These are phyloP conservation scores for Pyricularia grisea DNA, from an alignment of 2,329 filamentous ascomycete species.

Conservation along the genomic window DNA sequence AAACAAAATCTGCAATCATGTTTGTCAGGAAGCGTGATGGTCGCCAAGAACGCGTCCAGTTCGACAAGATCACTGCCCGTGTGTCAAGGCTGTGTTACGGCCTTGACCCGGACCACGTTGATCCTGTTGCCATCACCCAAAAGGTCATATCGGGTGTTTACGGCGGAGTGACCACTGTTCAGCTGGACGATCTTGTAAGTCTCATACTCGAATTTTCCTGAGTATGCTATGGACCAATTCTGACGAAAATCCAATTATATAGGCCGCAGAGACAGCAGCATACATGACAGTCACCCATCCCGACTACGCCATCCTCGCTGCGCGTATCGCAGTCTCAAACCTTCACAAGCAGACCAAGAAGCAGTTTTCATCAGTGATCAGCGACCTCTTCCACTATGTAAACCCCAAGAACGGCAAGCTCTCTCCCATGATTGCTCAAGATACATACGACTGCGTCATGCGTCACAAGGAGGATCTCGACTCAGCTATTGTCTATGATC, in stretches of 20 bases:
- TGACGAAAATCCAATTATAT: constrained; percentile 9
- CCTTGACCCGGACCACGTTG: constrained; percentile 87
- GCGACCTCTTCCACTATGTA: constrained; percentile 89
- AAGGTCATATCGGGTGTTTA: constrained; percentile 99
- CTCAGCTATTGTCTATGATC: constrained; percentile 97
- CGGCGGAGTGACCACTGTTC: constrained; percentile 91
- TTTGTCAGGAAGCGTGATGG: constrained; percentile 70
- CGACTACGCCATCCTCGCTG: constrained; percentile 96
- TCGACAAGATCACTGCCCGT: constrained; percentile 99
- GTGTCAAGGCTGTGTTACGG: constrained; percentile 97
- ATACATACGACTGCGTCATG: constrained; percentile 89
- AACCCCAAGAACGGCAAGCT: constrained; percentile 81
- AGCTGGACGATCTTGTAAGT: constrained; percentile 92
- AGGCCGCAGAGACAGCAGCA: constrained; percentile 97
- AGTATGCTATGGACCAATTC: constrained; percentile 1
- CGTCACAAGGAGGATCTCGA: constrained; percentile 95
- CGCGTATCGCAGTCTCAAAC: constrained; percentile 97
- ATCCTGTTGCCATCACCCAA: constrained; percentile 95
- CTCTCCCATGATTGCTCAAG: constrained; percentile 90
- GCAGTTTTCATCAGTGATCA: constrained; percentile 93
- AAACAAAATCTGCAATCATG: constrained; percentile 30
- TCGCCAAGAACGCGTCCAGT: constrained; percentile 99
- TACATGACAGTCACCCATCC: constrained; percentile 99
- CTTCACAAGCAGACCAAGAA: constrained; percentile 99
- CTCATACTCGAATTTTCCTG: not conserved